These are phyloP conservation scores for Coniochaeta sp. DNA, from an alignment of 2,329 filamentous ascomycete species.

Conservation along the genomic window DNA sequence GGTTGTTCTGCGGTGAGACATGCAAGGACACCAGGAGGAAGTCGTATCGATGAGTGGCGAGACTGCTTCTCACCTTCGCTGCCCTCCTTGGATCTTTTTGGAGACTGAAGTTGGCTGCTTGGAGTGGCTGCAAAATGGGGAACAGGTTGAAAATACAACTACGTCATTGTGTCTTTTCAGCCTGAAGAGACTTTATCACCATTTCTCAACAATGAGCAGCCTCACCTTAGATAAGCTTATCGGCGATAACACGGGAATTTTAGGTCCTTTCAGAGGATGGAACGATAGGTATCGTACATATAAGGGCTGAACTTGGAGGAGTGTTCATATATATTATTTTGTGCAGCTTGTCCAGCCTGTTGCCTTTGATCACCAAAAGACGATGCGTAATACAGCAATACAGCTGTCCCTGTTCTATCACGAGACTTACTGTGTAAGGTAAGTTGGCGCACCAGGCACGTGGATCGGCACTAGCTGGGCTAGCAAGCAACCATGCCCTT, in stretches of 20 bases:
- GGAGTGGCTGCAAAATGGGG: neutral
- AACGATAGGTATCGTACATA: no score
- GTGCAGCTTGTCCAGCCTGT: neutral
- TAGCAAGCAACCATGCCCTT: no score
- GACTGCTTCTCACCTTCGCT: neutral
- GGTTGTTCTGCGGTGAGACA: neutral
- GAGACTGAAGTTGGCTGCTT: neutral
- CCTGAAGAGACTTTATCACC: neutral
- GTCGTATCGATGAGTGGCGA: neutral
- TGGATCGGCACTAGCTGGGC: no score
- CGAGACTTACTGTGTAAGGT: no score
- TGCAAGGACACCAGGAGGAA: neutral
- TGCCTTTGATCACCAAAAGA: no score
- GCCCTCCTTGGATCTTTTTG: neutral
- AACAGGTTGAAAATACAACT: neutral
- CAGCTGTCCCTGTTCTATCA: no score
- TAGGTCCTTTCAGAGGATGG: neutral
- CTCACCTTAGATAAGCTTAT: neutral
- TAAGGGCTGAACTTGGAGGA: neutral
- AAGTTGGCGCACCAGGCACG: no score
- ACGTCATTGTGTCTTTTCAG: constrained; percentile 2
- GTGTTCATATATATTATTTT: neutral
- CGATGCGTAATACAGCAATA: no score
- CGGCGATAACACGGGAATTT: neutral
- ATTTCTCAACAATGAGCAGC: neutral